A percentile compares a stretch with the other conserved stretches of the same genome.
phyloP scores from a whole-genome alignment of 257 asterid species.

The Nemophila menziesii region DNA sequence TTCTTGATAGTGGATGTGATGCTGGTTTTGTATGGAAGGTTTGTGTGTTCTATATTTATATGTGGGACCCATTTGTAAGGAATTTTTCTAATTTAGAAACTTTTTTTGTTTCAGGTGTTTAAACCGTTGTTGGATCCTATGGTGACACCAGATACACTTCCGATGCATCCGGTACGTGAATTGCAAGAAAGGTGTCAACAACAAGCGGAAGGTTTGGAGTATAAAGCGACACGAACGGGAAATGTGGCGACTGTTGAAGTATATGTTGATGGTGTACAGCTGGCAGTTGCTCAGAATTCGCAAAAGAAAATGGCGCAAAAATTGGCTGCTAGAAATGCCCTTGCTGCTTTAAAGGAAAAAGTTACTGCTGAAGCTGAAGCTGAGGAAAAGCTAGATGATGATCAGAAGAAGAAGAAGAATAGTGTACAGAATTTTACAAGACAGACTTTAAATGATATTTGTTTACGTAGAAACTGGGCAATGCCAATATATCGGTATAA shows the following conservation, averaged over 20 bases:
- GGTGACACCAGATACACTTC: conserved; percentile 99
- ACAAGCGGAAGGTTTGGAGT: conserved; percentile 93
- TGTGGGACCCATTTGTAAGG: neutral
- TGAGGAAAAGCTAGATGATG: conserved; percentile 34
- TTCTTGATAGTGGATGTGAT: conserved; percentile 72
- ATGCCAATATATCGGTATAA: conserved; percentile 83
- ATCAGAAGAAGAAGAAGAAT: conserved; percentile 53
- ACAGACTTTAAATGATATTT: conserved; percentile 89
- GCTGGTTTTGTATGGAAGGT: conserved; percentile 91
- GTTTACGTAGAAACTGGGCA: conserved; percentile 94
- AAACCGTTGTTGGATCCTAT: conserved; percentile 86
- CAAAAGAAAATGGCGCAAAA: conserved; percentile 99
- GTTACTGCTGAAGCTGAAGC: conserved; percentile 62
- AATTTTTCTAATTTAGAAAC: neutral
- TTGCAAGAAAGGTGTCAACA: conserved; percentile 98
- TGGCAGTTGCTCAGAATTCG: conserved; percentile 76
- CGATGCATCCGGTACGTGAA: conserved; percentile 97
- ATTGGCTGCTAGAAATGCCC: conserved; percentile 95
- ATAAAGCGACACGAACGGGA: conserved; percentile 73
- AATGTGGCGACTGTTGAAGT: conserved; percentile 90
- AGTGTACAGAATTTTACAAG: conserved; percentile 79
- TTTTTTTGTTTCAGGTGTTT: conserved; percentile 44
- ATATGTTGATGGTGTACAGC: conserved; percentile 76
- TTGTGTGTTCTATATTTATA: neutral
- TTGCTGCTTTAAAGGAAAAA: conserved; percentile 69